Base-by-base conservation (phyloP, 2,329 filamentous ascomycete genomes). In the Neofusicoccum umdonicola region DNA sequence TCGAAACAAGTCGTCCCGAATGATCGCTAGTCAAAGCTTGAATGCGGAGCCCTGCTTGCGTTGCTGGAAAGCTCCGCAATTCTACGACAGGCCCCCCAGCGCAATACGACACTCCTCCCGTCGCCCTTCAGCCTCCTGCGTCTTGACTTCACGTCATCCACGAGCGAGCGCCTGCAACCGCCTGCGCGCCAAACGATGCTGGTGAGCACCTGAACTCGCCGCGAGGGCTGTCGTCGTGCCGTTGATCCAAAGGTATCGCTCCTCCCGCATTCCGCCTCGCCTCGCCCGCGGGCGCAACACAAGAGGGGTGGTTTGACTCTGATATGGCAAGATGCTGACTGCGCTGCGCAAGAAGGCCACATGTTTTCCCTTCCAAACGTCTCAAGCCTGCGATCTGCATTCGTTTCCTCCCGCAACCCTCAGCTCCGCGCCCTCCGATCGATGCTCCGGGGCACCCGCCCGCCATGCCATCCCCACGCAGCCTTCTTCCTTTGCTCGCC, bases 401-500 rank as follows among this genome's bases (percentile, higher is more conserved):
- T 39, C 37, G 39, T 47, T 45, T 56, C 61, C 27, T 39, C 61
- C 27, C 12, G 7, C 22, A 47, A 37, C 50, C 9, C 4, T 63
- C 48, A 50, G 41, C 17, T 31, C 50, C 48, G 48, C 47, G 37
- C 61, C 27, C 47, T 54, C 61, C 48, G 58, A 7, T 22, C 34
- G 12, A 56, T 42, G 35, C 12, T 39, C 51, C 44, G 8, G 8
- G 22, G 17, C 15, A 34, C 8, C 44, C 51, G 22, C 44, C 50
- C 50, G 45, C 42, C 61, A 64, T 66, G 66, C 60, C 61, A 17
- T 44, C 62, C 7, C 66, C 71, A 64, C 68, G 70, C 63, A 74
- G 69, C 45, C 66, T 71, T 48, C 65, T 74, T 27, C 74, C 76
- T 1, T 64, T 77, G 41, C 68, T 77, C 44, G 73, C 74, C 48